Evolutionary conservation across 306 rosid species (phyloP).

Genomic region (Malus sylvestris): DNA sequence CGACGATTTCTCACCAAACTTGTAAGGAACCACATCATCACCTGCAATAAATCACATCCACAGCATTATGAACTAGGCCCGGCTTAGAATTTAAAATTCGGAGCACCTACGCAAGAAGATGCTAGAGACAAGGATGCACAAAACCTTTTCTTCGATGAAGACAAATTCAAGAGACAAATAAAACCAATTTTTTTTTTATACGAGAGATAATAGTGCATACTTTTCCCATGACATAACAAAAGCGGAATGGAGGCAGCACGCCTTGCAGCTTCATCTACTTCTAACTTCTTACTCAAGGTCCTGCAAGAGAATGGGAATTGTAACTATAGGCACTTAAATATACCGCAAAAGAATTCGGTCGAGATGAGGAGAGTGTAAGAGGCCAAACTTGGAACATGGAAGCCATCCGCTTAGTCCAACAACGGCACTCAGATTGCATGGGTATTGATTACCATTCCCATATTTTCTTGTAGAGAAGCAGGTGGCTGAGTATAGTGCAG

Average conservation of each 20-base stretch:
- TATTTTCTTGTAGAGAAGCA: conserved; percentile 64
- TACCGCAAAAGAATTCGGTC: neutral
- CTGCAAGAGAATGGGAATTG: conserved; percentile 34
- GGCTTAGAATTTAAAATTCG: neutral
- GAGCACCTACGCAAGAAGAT: neutral
- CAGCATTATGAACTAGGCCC: neutral
- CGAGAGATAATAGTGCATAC: conserved; percentile 24
- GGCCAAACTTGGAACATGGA: conserved; percentile 83
- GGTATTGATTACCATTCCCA: conserved; percentile 62
- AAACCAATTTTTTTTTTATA: neutral
- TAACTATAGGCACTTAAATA: conserved; percentile 3
- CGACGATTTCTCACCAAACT: conserved; percentile 90
- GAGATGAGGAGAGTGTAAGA: conserved; percentile 18
- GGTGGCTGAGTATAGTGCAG: conserved; percentile 78
- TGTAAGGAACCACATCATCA: conserved; percentile 68
- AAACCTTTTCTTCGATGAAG: neutral
- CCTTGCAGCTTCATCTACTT: conserved; percentile 46
- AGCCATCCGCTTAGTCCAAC: conserved; percentile 99
- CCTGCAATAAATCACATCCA: conserved; percentile 36
- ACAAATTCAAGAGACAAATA: neutral
- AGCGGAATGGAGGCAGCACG: conserved; percentile 74
- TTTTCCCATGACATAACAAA: conserved; percentile 92
- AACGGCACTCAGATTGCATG: conserved; percentile 69
- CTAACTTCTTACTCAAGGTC: conserved; percentile 59
- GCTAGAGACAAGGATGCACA: neutral